Evolutionary conservation across 768 basidiomycete species (phyloP).

Genomic region (Ramaria sp.): DNA sequence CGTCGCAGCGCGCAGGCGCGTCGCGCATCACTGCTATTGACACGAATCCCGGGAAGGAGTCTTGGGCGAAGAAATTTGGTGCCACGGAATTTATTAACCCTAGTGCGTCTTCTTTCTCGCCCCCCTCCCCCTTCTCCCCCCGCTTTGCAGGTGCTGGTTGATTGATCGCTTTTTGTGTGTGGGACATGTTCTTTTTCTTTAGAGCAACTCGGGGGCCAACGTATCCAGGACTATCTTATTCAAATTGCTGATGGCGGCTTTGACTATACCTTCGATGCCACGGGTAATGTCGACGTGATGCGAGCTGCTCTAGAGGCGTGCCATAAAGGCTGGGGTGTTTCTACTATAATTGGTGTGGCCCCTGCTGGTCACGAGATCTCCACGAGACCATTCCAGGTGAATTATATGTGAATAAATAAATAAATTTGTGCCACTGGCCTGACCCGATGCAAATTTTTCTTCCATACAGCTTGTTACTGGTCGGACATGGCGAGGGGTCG

Average conservation of each 20-base stretch:
- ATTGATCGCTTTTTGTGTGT: too few species aligned
- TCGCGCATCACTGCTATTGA: constrained; percentile 89
- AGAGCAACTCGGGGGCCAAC: constrained; percentile 60
- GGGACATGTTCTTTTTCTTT: too few species aligned
- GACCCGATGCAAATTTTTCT: too few species aligned
- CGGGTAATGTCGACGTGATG: constrained; percentile 92
- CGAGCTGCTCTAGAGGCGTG: constrained; percentile 94
- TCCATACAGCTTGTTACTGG: constrained; percentile 63
- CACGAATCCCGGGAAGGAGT: constrained; percentile 74
- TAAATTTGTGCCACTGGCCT: too few species aligned
- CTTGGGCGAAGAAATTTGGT: constrained; percentile 87
- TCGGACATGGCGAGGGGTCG: constrained; percentile 87
- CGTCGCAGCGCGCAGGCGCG: constrained; percentile 66
- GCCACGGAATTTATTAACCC: constrained; percentile 95
- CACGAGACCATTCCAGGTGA: constrained; percentile 61
- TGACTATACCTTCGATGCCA: constrained; percentile 96
- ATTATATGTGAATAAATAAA: background rate
- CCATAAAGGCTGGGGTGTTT: constrained; percentile 99
- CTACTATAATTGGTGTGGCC: constrained; percentile 92
- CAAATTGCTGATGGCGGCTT: constrained; percentile 94
- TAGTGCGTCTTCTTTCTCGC: too few species aligned
- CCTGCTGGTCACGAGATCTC: constrained; percentile 93
- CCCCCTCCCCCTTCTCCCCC: too few species aligned
- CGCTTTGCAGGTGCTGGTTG: too few species aligned
- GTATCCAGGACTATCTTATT: constrained; percentile 81